Percentiles rank a stretch among this genome's conserved stretches.
Conservation (phyloP, 169 alveolate species). For the Plasmodium coatneyi region DNA sequence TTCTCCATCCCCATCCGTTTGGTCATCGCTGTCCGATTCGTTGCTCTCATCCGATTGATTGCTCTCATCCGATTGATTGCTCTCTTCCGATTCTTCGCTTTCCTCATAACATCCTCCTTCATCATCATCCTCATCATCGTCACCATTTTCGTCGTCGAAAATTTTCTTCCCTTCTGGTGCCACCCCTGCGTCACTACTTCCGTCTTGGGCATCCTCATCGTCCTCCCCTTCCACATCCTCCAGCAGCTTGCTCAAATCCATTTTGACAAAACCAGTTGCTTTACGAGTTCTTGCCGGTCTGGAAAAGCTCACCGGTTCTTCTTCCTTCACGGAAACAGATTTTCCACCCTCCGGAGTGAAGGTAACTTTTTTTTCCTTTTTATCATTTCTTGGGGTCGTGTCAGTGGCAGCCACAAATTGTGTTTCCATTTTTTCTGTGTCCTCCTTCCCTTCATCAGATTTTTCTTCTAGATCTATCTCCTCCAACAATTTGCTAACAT, state of each 20-base stretch:
- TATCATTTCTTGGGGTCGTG: neutral
- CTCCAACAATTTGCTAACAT: slow-evolving; percentile 21
- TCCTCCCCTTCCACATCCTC: slow-evolving; percentile 3
- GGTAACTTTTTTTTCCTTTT: slow-evolving; percentile 1
- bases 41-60: neutral
- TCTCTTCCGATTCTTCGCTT: neutral
- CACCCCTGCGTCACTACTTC: neutral
- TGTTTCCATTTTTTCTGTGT: neutral
- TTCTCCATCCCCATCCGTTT: neutral
- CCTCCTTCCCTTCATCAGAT: slow-evolving; percentile 14
- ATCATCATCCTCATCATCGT: neutral
- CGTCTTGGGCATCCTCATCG: neutral
- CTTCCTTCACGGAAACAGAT: neutral
- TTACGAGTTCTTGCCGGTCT: slow-evolving; percentile 6
- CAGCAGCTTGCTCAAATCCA: slow-evolving; percentile 3
- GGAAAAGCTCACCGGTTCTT: neutral
- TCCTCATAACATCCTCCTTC: neutral
- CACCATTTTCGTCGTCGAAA: neutral
- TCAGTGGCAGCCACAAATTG: neutral
- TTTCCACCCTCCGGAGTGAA: neutral
- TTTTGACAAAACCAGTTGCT: slow-evolving; percentile 17
- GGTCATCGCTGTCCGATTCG: neutral
- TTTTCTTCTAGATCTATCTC: slow-evolving; percentile 2
- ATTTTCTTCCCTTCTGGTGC: neutral
- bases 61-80: neutral